A percentile compares a stretch with the other conserved stretches of the same genome.
phyloP scores from a whole-genome alignment of 1,139 yeast species.

The Geotrichum reessii region DNA sequence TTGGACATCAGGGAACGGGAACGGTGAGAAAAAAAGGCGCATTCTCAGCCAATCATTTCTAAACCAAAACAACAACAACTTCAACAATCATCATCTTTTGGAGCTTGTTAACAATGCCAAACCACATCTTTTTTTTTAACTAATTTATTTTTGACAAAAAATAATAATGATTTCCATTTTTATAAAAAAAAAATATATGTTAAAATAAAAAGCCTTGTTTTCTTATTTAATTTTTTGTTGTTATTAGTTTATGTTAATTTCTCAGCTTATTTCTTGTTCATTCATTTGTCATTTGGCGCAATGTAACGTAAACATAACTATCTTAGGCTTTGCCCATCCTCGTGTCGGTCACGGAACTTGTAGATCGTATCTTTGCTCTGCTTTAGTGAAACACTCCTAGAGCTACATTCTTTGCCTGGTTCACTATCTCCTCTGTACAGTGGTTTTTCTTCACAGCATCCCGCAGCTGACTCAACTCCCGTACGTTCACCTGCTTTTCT shows the following conservation, averaged over 20 bases:
- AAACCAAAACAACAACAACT: neutral
- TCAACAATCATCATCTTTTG: neutral
- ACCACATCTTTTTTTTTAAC: neutral
- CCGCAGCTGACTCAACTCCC: conserved; percentile 16
- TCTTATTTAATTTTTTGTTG: neutral
- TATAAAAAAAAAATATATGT: no score
- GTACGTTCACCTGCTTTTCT: conserved; percentile 4
- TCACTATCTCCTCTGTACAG: neutral
- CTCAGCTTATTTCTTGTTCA: neutral
- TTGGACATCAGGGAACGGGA: conserved; percentile 17
- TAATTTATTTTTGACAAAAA: no score
- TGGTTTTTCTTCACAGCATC: conserved; percentile 18
- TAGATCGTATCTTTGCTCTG: neutral
- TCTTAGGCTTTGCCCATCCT: neutral
- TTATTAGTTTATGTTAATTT: neutral
- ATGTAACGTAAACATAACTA: neutral
- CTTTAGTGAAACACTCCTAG: conserved; percentile 1
- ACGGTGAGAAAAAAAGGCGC: neutral
- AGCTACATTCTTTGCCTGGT: neutral
- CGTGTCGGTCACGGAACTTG: neutral
- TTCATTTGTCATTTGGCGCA: neutral
- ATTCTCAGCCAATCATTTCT: conserved; percentile 4
- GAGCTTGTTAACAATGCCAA: neutral
- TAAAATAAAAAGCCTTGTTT: neutral
- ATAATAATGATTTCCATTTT: no score